Evolutionary conservation across 1,284 basidiomycete species (phyloP).

Genomic region (Leccinum fallax): DNA sequence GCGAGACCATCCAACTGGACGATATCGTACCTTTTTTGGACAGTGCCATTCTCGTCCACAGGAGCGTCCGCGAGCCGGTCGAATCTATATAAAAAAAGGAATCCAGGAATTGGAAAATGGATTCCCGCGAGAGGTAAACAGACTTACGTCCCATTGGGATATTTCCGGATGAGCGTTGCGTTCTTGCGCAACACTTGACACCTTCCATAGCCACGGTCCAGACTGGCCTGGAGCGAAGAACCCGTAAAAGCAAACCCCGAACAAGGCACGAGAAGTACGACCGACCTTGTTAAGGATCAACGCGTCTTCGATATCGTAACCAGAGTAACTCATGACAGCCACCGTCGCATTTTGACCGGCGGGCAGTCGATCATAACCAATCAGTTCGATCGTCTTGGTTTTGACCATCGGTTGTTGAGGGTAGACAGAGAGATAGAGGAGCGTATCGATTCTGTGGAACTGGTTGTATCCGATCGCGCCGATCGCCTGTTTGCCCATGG

Average conservation of each 20-base stretch:
- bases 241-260: conserved; percentile 7
- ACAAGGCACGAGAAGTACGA: conserved; percentile 3
- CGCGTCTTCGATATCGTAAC: conserved; percentile 99
- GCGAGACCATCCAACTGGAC: conserved; percentile 93
- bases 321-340: conserved; percentile 99
- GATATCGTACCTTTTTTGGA: conserved; percentile 86
- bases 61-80: conserved; percentile 96
- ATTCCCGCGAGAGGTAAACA: conserved; percentile 9
- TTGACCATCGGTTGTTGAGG: conserved; percentile 99
- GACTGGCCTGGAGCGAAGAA: conserved; percentile 63
- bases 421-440: conserved; percentile 99
- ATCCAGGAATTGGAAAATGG: conserved; percentile 7
- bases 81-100: conserved; percentile 55
- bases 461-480: conserved; percentile 99
- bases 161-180: conserved; percentile 91
- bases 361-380: conserved; percentile 96
- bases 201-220: conserved; percentile 96
- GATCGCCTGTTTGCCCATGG: conserved; percentile 99
- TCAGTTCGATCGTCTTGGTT: conserved; percentile 96
- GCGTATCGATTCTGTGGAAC: conserved; percentile 95
- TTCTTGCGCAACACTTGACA: conserved; percentile 98
- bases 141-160: conserved; percentile 94
- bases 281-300: conserved; percentile 91
- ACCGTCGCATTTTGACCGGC: conserved; percentile 99
- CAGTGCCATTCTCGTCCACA: conserved; percentile 76